phyloP scores from a whole-genome alignment of 495 filamentous ascomycete genomes.

The Hypomontagnella monticulosa region DNA sequence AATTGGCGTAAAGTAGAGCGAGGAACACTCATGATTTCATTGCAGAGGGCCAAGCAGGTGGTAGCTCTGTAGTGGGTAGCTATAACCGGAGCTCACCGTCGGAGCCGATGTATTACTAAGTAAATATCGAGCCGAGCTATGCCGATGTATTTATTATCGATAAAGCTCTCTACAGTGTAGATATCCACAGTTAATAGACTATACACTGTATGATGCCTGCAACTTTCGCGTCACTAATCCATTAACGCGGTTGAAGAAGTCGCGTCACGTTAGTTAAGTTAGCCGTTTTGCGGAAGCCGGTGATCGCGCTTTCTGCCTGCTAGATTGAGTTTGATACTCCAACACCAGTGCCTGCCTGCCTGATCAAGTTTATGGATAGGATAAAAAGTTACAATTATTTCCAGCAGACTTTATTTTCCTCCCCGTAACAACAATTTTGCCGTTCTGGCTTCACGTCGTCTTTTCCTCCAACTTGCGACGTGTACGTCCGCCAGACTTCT shows the following conservation, averaged over 20 bases:
- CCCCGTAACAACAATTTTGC: conserved; percentile 4
- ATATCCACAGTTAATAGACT: background rate
- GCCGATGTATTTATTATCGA: conserved; percentile 29
- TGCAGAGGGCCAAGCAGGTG: background rate
- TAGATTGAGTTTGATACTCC: conserved; percentile 11
- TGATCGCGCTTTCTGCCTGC: conserved; percentile 8
- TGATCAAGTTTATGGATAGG: conserved; percentile 5
- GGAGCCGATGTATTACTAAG: conserved; percentile 4
- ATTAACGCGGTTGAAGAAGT: conserved; percentile 39
- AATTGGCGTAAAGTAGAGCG: conserved; percentile 8
- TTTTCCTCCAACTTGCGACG: conserved; percentile 36
- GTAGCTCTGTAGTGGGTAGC: no score
- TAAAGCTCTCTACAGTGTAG: conserved; percentile 17
- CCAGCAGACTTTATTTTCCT: background rate
- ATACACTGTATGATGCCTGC: conserved; percentile 35
- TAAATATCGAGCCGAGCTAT: background rate
- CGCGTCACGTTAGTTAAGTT: conserved; percentile 29
- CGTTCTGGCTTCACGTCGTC: conserved; percentile 34
- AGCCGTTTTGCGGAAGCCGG: background rate
- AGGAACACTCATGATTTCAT: conserved; percentile 16
- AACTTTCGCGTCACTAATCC: conserved; percentile 32
- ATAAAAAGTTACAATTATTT: background rate
- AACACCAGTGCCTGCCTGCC: conserved; percentile 9
- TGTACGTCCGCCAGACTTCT: conserved; percentile 38
- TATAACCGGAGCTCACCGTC: background rate